Evolutionary conservation across 1,139 yeast species (phyloP).

Genomic region (Candida glucosophila): DNA sequence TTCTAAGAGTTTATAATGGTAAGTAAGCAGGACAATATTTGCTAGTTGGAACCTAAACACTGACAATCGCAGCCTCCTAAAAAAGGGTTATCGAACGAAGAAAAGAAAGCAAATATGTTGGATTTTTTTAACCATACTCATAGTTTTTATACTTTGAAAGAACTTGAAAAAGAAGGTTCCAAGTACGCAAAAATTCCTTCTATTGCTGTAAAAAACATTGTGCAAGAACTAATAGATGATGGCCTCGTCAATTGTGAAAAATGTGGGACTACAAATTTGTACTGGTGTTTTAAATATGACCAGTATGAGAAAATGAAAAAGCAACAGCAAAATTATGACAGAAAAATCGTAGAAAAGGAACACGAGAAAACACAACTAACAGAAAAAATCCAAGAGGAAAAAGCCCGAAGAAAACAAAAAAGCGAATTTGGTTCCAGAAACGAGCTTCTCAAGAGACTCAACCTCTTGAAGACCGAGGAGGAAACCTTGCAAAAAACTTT

Average conservation of each 20-base stretch:
- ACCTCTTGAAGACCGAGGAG: slow-evolving; percentile 1
- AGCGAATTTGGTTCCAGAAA: slow-evolving; percentile 3
- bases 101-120: slow-evolving; percentile 27
- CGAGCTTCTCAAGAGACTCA: slow-evolving; percentile 2
- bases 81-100: slow-evolving; percentile 28
- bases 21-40: no score
- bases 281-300: slow-evolving; percentile 44
- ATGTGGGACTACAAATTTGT: slow-evolving; percentile 45
- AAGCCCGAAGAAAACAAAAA: slow-evolving; percentile 3
- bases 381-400: slow-evolving; percentile 4
- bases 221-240: slow-evolving; percentile 38
- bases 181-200: slow-evolving; percentile 37
- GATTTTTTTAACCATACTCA: slow-evolving; percentile 32
- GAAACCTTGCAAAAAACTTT: slow-evolving; percentile 3
- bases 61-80: slow-evolving; percentile 20
- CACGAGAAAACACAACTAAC: slow-evolving; percentile 3
- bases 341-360: slow-evolving; percentile 6
- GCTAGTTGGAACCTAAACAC: no score
- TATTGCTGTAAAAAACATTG: slow-evolving; percentile 42
- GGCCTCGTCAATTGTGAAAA: slow-evolving; percentile 39
- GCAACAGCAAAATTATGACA: slow-evolving; percentile 9
- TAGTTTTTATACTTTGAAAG: slow-evolving; percentile 39
- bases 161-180: slow-evolving; percentile 38
- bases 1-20: no score
- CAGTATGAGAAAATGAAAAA: slow-evolving; percentile 9